phyloP scores from a whole-genome alignment of 2,329 filamentous ascomycete genomes.

The Diaporthe longicolla region DNA sequence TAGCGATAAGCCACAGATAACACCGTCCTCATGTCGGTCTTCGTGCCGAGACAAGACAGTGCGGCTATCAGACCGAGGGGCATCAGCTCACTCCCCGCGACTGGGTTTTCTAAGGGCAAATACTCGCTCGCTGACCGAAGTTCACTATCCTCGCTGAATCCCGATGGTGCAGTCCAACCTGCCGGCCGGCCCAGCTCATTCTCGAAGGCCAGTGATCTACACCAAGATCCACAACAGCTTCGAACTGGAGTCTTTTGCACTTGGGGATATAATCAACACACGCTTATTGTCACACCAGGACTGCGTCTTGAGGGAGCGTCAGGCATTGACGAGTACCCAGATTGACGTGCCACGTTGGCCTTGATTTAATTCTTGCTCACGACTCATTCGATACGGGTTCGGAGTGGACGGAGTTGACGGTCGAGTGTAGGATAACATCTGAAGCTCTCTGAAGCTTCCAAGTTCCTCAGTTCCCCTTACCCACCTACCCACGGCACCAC shows the following conservation, averaged over 20 bases:
- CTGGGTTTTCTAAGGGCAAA: constrained; percentile 30
- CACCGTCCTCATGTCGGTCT: background rate
- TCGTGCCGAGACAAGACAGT: constrained; percentile 2
- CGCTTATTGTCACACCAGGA: too few species aligned
- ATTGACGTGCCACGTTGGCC: background rate
- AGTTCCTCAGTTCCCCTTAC: background rate
- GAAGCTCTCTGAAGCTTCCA: background rate
- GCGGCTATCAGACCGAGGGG: constrained; percentile 21
- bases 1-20: constrained; percentile 29
- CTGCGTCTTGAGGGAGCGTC: too few species aligned
- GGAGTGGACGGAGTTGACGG: background rate
- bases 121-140: constrained; percentile 35
- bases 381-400: background rate
- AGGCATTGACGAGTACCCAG: background rate
- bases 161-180: constrained; percentile 7
- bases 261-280: background rate
- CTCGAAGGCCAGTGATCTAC: background rate
- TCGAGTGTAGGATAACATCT: background rate
- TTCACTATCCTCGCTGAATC: constrained; percentile 8
- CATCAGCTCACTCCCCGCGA: constrained; percentile 37
- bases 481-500: background rate
- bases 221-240: constrained; percentile 11
- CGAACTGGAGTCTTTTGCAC: background rate
- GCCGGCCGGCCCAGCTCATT: background rate
- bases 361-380: background rate